Percentiles rank a stretch among this genome's conserved stretches.
Conservation (phyloP, 495 filamentous ascomycete species). For the Immersiella caudata region DNA sequence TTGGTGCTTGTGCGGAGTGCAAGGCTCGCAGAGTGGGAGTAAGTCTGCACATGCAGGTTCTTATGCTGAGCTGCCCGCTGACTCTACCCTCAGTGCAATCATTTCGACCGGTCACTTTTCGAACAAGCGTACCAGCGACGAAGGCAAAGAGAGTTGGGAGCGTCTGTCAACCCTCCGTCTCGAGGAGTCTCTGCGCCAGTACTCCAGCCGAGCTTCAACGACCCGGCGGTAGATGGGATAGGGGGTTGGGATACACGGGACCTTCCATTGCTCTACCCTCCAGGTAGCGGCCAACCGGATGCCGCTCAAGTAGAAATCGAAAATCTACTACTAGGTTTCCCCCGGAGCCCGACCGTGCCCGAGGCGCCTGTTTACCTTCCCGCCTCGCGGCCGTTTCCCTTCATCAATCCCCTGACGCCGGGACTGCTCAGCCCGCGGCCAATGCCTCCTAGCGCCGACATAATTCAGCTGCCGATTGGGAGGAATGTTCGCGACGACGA, state of each 20-base stretch:
- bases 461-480: constrained; percentile 13
- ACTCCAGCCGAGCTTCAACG: constrained; percentile 1
- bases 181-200: background rate
- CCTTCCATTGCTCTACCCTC: background rate
- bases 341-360: background rate
- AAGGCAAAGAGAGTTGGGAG: background rate
- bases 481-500: background rate
- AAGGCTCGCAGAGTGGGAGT: constrained; percentile 31
- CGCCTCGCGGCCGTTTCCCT: background rate
- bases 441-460: background rate
- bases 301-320: background rate
- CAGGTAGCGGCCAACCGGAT: background rate
- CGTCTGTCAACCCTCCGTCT: background rate
- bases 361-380: background rate
- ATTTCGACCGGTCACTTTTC: constrained; percentile 14
- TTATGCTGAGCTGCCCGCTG: background rate
- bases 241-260: background rate
- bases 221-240: background rate
- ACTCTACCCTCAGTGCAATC: constrained; percentile 18
- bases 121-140: constrained; percentile 15
- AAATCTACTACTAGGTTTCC: background rate
- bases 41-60: background rate
- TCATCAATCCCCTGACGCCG: background rate
- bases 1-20: constrained; percentile 34
- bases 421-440: background rate